Percentiles rank a stretch among this genome's conserved stretches.
These are phyloP conservation scores for Begonia fuchsioides DNA, from an alignment of 306 rosid species.

Conservation along the genomic window DNA sequence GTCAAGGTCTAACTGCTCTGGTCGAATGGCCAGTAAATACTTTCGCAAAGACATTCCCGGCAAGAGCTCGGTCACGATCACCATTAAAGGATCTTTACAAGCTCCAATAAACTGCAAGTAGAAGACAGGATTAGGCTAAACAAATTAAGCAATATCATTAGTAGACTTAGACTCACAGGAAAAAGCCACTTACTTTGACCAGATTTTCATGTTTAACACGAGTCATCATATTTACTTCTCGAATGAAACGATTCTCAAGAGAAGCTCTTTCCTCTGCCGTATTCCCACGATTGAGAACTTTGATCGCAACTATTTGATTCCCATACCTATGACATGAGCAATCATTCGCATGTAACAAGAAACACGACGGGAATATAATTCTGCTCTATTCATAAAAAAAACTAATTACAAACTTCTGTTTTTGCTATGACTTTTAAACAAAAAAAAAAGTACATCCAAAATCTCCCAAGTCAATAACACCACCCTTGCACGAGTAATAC, in stretches of 20 bases:
- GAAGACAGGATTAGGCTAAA: too few relatives aligned
- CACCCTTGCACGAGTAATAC: too few relatives aligned
- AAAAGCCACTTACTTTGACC: too few relatives aligned
- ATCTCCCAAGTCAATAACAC: too few relatives aligned
- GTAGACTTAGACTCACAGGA: too few relatives aligned
- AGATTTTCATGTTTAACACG: conserved; percentile 84
- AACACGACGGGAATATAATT: conserved; percentile 12
- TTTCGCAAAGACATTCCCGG: conserved; percentile 96
- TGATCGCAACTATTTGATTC: conserved; percentile 69
- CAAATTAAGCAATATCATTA: too few relatives aligned
- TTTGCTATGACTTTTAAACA: too few relatives aligned
- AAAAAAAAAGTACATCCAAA: too few relatives aligned
- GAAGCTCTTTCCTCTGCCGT: conserved; percentile 62
- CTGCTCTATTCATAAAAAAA: conserved; percentile 1
- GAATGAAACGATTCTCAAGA: conserved; percentile 77
- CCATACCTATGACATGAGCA: conserved; percentile 52
- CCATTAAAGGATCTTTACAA: conserved; percentile 95
- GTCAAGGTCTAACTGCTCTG: conserved; percentile 39
- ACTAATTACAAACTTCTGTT: too few relatives aligned
- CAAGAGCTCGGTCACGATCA: conserved; percentile 85
- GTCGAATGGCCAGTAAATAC: conserved; percentile 56
- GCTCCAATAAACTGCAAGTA: conserved; percentile 87
- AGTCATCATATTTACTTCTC: conserved; percentile 96
- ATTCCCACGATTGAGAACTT: conserved; percentile 80
- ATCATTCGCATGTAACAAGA: conserved; percentile 17